phyloP scores from a whole-genome alignment of 805 yeast genomes.

The Zygotorulaspora florentina region DNA sequence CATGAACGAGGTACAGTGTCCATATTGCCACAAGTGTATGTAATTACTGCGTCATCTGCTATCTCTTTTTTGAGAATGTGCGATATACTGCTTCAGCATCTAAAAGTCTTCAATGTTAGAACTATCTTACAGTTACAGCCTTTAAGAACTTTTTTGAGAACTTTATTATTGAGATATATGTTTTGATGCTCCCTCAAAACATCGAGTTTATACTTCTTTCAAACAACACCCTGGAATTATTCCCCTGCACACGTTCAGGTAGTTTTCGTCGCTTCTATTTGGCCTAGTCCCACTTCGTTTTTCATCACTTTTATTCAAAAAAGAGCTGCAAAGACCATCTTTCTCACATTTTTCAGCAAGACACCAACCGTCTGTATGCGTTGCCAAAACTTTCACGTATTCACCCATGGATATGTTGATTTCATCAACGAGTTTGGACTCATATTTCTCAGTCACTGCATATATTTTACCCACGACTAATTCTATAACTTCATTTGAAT shows the following conservation, averaged over 20 bases:
- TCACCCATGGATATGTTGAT: constrained; percentile 33
- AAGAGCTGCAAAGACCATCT: constrained; percentile 18
- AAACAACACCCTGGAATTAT: constrained; percentile 41
- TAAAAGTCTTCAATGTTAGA: no score
- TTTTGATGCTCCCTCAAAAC: background rate
- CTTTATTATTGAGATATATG: no score
- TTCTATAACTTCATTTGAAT: background rate
- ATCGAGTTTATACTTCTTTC: constrained; percentile 1
- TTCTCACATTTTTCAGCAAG: constrained; percentile 36
- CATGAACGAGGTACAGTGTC: no score
- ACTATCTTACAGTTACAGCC: no score
- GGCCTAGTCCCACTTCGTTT: background rate
- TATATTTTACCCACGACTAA: constrained; percentile 12
- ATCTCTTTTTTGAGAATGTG: no score
- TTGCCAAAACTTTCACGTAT: constrained; percentile 34
- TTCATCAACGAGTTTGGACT: constrained; percentile 38
- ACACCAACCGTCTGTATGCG: constrained; percentile 46
- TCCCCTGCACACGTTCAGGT: constrained; percentile 39
- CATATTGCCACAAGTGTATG: no score
- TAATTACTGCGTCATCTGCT: no score
- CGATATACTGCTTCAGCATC: no score
- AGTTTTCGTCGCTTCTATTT: constrained; percentile 18
- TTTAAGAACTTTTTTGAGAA: no score
- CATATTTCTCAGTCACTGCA: constrained; percentile 26
- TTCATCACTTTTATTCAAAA: constrained; percentile 1